Base-by-base conservation (phyloP, 148 eudicot species). In the Rheum nobile region DNA sequence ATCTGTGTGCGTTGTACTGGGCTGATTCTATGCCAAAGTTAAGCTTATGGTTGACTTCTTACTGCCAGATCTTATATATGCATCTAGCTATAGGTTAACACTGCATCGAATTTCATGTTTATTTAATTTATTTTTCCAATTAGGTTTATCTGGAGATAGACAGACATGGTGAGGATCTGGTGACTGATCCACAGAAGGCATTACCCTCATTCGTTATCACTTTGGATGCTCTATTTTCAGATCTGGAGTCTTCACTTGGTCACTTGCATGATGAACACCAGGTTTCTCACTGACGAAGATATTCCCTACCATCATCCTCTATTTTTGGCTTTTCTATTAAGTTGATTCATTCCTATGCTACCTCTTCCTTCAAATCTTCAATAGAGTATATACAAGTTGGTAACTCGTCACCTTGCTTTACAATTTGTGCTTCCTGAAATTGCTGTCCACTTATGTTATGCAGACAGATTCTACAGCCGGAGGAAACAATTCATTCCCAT, bases 71-170 rank as follows among this genome's bases (percentile, higher is more conserved):
- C 52, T 16, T 46, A 5, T 46, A 46, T 46, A 17, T 16, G 52
- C 52, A 46, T 21, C 67, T 57, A 24, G 31, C 26, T 57, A 26
- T 57, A 10, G 67, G 31, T 12, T 57, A 32, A 6, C 39, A 6
- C 70, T 31, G 16, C 16, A 16, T 17, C 14, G 16, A 65, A 39
- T 71, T 67, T 67, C 41, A 32, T 67, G 71, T 67, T 34, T 67
- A 6, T 67, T 34, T 32, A 7, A 67, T 5, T 4, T 74, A 39
- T n/a, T 76, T 22, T 65, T 70, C 69, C 34, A 75, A 77, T 35
- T 75, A 96, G 99, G 89, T 95, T 47, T 95, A 92, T 75, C 74
- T 85, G 87, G 89, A 88, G 79, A 79, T 96, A 77, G 94, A 96
- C 75, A 88, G 72, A 81, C 81, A 86, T 76, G 84, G 91, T 41